A percentile compares a stretch with the other conserved stretches of the same genome.
These are phyloP conservation scores for Thalassiosira mediterranea DNA, from an alignment of 352 stramenopile species.

Conservation along the genomic window DNA sequence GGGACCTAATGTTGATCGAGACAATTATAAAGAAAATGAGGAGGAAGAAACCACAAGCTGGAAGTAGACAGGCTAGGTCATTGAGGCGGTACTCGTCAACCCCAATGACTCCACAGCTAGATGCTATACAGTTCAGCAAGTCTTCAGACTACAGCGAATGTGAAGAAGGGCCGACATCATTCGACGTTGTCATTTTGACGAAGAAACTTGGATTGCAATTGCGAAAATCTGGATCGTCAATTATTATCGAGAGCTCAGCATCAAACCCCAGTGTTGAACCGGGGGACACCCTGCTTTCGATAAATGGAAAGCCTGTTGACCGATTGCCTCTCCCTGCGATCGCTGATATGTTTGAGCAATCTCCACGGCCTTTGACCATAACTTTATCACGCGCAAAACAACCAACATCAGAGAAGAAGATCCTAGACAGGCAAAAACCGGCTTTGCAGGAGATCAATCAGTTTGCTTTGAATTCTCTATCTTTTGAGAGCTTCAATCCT, in stretches of 20 bases:
- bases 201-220: slow-evolving; percentile 45
- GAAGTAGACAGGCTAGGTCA: not conserved
- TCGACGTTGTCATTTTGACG: slow-evolving; percentile 52
- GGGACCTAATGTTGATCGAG: slow-evolving; percentile 77
- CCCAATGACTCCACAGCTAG: slow-evolving; percentile 8
- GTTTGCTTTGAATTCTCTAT: slow-evolving; percentile 24
- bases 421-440: not conserved
- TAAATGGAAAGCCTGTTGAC: slow-evolving; percentile 41
- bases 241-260: slow-evolving; percentile 40
- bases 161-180: slow-evolving; percentile 9
- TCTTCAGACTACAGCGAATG: slow-evolving; percentile 26
- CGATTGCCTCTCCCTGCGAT: slow-evolving; percentile 36
- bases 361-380: slow-evolving; percentile 42
- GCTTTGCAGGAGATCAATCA: too few relatives aligned
- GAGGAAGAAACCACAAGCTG: slow-evolving; percentile 18
- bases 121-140: slow-evolving; percentile 27
- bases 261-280: slow-evolving; percentile 31
- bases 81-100: slow-evolving; percentile 2
- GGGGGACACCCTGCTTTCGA: slow-evolving; percentile 32
- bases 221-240: slow-evolving; percentile 30
- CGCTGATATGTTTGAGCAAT: slow-evolving; percentile 33
- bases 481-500: slow-evolving; percentile 21
- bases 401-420: not conserved
- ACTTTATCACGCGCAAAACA: slow-evolving; percentile 19
- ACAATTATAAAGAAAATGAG: slow-evolving; percentile 39